Conservation (phyloP, 2,329 filamentous ascomycete species). For the Colletotrichum viniferum region DNA sequence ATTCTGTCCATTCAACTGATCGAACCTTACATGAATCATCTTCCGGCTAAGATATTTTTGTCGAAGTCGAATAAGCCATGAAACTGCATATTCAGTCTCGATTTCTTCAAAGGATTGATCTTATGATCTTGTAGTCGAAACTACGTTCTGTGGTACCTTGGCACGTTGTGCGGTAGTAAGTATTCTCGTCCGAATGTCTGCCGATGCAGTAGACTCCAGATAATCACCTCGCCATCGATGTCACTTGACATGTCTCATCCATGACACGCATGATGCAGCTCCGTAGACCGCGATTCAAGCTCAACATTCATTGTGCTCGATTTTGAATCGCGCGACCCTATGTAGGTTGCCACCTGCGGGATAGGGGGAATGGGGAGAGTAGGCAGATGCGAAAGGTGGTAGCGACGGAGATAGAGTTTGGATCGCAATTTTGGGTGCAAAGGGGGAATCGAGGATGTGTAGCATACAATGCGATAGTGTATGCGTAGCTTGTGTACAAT, state of each 20-base stretch:
- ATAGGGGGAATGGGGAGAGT: neutral
- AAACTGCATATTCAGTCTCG: neutral
- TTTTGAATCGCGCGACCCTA: neutral
- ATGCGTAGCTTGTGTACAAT: neutral
- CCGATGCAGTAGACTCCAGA: neutral
- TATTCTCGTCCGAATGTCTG: neutral
- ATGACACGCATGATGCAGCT: neutral
- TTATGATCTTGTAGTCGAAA: neutral
- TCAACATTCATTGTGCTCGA: neutral
- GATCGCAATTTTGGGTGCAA: neutral
- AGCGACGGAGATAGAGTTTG: neutral
- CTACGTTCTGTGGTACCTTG: neutral
- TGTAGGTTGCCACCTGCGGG: neutral
- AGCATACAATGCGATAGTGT: neutral
- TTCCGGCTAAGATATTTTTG: neutral
- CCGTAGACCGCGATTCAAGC: neutral
- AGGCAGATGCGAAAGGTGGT: neutral
- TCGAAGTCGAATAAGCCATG: neutral
- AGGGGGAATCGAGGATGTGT: neutral
- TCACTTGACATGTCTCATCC: neutral
- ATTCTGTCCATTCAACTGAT: neutral
- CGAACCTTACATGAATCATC: neutral
- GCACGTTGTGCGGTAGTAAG: neutral
- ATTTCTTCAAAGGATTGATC: neutral
- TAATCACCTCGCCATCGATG: neutral